Evolutionary conservation across 2,329 filamentous ascomycete species (phyloP).

Genomic region (Fusarium nematophilum): DNA sequence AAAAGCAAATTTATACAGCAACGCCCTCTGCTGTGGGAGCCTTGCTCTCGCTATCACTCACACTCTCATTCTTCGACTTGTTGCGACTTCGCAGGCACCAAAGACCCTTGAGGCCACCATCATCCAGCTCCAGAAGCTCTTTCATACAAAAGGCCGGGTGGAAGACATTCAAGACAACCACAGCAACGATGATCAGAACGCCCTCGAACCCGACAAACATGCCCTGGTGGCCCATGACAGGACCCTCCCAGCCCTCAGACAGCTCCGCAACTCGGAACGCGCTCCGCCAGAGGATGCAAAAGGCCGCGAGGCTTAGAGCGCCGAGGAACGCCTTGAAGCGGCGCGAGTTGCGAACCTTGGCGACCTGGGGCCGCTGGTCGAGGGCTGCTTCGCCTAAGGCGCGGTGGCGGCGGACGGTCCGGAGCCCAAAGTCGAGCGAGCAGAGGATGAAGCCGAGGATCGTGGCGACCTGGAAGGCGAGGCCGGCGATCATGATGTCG

Average conservation of each 20-base stretch:
- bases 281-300: slow-evolving; percentile 72
- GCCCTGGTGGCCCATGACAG: slow-evolving; percentile 65
- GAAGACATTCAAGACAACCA: slow-evolving; percentile 56
- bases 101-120: slow-evolving; percentile 42
- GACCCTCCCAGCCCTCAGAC: slow-evolving; percentile 70
- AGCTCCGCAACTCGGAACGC: slow-evolving; percentile 76
- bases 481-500: slow-evolving; percentile 74
- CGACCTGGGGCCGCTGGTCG: slow-evolving; percentile 52
- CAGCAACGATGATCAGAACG: slow-evolving; percentile 61
- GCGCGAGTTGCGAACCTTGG: slow-evolving; percentile 52
- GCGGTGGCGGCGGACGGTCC: slow-evolving; percentile 51
- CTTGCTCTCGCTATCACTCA: slow-evolving; percentile 28
- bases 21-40: slow-evolving; percentile 9
- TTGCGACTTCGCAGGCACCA: slow-evolving; percentile 41
- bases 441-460: slow-evolving; percentile 65
- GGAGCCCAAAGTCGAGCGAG: slow-evolving; percentile 61
- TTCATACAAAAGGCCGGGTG: slow-evolving; percentile 44
- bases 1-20: slow-evolving; percentile 12
- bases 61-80: slow-evolving; percentile 13
- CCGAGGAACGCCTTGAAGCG: slow-evolving; percentile 65
- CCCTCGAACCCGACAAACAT: slow-evolving; percentile 71
- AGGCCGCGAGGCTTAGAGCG: slow-evolving; percentile 67
- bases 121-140: slow-evolving; percentile 42
- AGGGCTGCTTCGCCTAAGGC: slow-evolving; percentile 50
- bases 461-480: slow-evolving; percentile 69